Conservation (phyloP, 352 stramenopile genomes). For the Phytopythium helicoides region DNA sequence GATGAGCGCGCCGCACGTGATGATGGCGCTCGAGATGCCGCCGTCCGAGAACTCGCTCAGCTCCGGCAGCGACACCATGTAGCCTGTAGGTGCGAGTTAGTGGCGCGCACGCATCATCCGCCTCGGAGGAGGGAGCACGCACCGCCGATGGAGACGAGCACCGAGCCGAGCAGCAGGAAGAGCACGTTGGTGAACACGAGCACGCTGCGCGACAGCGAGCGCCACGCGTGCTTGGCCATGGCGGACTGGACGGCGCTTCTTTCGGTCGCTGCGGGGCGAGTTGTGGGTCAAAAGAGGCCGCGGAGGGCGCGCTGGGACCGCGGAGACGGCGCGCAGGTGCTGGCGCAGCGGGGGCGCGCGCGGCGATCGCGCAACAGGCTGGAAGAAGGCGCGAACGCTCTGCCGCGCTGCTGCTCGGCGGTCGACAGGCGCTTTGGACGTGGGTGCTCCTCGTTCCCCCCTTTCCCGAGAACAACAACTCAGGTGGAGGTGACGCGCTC, state of each 20-base stretch:
- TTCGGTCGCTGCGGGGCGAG: too few relatives aligned
- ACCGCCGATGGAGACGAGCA: conserved; percentile 81
- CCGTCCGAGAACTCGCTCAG: conserved; percentile 81
- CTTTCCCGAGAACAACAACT: too few relatives aligned
- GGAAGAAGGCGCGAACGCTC: conserved; percentile 3
- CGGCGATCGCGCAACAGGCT: conserved; percentile 1
- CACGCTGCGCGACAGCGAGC: conserved; percentile 70
- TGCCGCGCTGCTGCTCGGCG: neutral
- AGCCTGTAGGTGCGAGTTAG: conserved; percentile 35
- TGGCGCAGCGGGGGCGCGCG: too few relatives aligned
- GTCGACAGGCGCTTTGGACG: too few relatives aligned
- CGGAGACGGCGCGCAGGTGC: too few relatives aligned
- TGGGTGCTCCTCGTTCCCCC: too few relatives aligned
- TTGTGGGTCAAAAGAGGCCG: too few relatives aligned
- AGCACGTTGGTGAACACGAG: conserved; percentile 89
- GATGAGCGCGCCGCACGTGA: conserved; percentile 77
- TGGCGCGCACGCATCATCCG: too few relatives aligned
- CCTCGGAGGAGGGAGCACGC: conserved; percentile 4
- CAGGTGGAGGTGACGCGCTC: too few relatives aligned
- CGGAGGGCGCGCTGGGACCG: too few relatives aligned
- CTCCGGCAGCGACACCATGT: conserved; percentile 77
- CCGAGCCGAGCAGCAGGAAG: conserved; percentile 77
- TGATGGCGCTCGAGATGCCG: conserved; percentile 74
- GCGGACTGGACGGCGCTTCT: conserved; percentile 13
- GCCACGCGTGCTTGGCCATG: conserved; percentile 60